phyloP scores from a whole-genome alignment of 1,284 basidiomycete species.

The Thelephora terrestris region DNA sequence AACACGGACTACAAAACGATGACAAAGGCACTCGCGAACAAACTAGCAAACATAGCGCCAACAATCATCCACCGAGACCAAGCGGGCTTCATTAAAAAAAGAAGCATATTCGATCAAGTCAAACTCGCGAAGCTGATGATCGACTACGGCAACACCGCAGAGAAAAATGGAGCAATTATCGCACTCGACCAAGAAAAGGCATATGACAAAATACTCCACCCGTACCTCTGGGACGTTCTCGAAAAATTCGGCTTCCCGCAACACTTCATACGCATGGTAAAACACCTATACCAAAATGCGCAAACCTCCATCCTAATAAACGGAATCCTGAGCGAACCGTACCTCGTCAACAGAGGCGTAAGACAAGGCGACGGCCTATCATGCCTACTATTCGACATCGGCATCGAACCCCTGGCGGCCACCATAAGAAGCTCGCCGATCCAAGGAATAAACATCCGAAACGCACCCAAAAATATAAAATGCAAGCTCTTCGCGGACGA shows the following conservation, averaged over 20 bases:
- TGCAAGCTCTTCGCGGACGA: conserved; percentile 6
- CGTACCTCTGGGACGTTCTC: not conserved
- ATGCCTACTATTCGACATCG: conserved; percentile 29
- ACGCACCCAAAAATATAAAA: not conserved
- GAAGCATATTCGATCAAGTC: no score
- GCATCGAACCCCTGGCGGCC: conserved; percentile 24
- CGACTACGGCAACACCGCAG: no score
- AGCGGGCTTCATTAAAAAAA: no score
- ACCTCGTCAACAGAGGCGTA: not conserved
- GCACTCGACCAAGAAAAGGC: no score
- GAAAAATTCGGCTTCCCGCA: not conserved
- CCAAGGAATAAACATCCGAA: not conserved
- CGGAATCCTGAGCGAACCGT: not conserved
- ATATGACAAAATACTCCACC: not conserved
- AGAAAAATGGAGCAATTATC: no score
- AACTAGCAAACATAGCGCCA: no score
- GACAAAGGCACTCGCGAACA: no score
- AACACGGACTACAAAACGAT: no score
- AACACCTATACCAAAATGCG: not conserved
- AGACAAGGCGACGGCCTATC: conserved; percentile 14
- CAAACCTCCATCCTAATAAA: not conserved
- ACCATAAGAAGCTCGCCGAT: conserved; percentile 21
- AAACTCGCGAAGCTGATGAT: no score
- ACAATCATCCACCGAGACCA: no score
- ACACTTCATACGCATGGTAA: not conserved